These are phyloP conservation scores for Ambrosia artemisiifolia DNA, from an alignment of 129 eudicot species.

Conservation along the genomic window DNA sequence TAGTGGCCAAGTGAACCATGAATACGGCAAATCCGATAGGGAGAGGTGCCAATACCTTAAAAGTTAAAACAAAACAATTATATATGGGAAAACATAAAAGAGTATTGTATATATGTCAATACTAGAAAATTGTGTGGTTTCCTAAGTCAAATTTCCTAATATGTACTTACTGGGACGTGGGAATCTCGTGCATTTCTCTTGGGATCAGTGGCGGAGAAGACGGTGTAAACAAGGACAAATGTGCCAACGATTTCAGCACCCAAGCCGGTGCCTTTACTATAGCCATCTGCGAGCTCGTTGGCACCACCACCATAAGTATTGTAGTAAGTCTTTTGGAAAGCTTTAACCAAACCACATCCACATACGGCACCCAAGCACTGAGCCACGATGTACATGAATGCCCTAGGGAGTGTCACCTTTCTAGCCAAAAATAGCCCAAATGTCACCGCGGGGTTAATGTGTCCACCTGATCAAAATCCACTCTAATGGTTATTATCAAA, in stretches of 20 bases:
- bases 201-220: conserved; percentile 72
- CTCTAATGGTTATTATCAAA: too few relatives aligned
- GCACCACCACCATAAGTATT: conserved; percentile 54
- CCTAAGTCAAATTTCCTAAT: too few relatives aligned
- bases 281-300: conserved; percentile 48
- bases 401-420: conserved; percentile 47
- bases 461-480: conserved; percentile 42
- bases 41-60: conserved; percentile 1
- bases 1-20: conserved; percentile 5
- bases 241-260: conserved; percentile 71
- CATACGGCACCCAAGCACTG: conserved; percentile 65
- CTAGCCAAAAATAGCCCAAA: conserved; percentile 68
- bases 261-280: conserved; percentile 53
- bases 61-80: neutral
- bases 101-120: too few relatives aligned
- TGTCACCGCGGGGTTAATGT: conserved; percentile 75
- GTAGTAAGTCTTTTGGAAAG: conserved; percentile 51
- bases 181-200: conserved; percentile 74
- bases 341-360: conserved; percentile 62
- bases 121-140: too few relatives aligned
- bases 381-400: conserved; percentile 55
- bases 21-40: conserved; percentile 3
- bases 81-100: neutral
- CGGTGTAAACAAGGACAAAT: conserved; percentile 61
- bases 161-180: conserved; percentile 55